Conservation (phyloP, 2,329 filamentous ascomycete genomes). For the Fusarium nisikadoi region DNA sequence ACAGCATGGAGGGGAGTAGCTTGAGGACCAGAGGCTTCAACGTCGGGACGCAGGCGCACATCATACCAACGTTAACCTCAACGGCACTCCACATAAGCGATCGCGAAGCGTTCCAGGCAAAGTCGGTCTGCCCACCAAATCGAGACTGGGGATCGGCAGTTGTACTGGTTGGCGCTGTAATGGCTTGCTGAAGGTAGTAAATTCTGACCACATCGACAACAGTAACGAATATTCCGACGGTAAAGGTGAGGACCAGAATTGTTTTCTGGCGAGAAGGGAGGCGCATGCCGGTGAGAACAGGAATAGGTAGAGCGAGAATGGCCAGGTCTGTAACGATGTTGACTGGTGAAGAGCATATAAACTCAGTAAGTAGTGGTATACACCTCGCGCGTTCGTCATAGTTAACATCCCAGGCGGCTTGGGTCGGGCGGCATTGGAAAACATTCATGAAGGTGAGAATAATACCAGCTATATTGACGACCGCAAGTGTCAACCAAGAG, state of each 20-base stretch:
- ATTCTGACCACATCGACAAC: constrained; percentile 90
- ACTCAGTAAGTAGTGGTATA: constrained; percentile 69
- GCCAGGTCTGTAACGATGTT: constrained; percentile 93
- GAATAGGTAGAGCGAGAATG: constrained; percentile 87
- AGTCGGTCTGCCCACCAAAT: constrained; percentile 65
- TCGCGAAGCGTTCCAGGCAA: constrained; percentile 80
- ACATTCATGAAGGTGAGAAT: constrained; percentile 88
- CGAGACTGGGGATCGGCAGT: constrained; percentile 54
- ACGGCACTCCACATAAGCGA: constrained; percentile 95
- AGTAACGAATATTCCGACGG: constrained; percentile 86
- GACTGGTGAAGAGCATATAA: constrained; percentile 82
- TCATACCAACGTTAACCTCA: constrained; percentile 90
- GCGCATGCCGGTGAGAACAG: constrained; percentile 86
- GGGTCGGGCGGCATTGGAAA: constrained; percentile 83
- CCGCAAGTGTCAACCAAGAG: constrained; percentile 80
- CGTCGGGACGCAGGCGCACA: constrained; percentile 91
- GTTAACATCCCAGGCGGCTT: constrained; percentile 70
- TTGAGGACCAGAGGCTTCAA: constrained; percentile 84
- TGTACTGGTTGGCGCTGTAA: constrained; percentile 53
- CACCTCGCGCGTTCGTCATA: constrained; percentile 54
- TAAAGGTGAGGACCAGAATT: constrained; percentile 87
- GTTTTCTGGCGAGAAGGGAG: constrained; percentile 87
- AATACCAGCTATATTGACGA: constrained; percentile 82
- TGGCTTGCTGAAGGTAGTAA: constrained; percentile 85
- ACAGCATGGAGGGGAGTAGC: constrained; percentile 66